These are phyloP conservation scores for Pichia phayaonensis DNA, from an alignment of 805 yeast species.

Conservation along the genomic window DNA sequence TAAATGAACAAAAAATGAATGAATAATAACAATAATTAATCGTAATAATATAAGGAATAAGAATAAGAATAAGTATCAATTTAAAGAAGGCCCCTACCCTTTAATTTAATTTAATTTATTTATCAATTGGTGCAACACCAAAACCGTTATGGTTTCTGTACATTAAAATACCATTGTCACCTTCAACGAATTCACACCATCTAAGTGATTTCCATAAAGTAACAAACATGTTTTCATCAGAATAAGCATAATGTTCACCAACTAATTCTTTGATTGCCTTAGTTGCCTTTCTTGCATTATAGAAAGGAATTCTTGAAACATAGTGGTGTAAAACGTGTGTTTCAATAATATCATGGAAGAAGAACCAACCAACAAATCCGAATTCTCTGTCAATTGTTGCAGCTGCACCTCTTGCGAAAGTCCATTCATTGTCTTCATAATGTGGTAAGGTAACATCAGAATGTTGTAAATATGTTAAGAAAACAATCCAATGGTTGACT, in stretches of 20 bases:
- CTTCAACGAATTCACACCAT: slow-evolving; percentile 66
- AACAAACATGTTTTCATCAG: slow-evolving; percentile 50
- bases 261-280: slow-evolving; percentile 44
- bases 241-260: slow-evolving; percentile 43
- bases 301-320: slow-evolving; percentile 48
- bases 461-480: slow-evolving; percentile 56
- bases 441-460: slow-evolving; percentile 55
- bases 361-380: slow-evolving; percentile 50
- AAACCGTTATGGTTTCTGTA: slow-evolving; percentile 49
- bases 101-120: background rate
- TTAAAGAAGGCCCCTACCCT: background rate
- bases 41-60: no score
- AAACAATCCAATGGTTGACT: slow-evolving; percentile 61
- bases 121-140: slow-evolving; percentile 29
- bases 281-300: slow-evolving; percentile 46
- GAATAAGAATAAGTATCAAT: background rate
- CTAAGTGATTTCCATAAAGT: slow-evolving; percentile 52
- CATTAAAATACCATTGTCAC: slow-evolving; percentile 58
- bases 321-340: slow-evolving; percentile 53
- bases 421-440: slow-evolving; percentile 50
- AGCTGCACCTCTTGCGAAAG: slow-evolving; percentile 60
- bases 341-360: slow-evolving; percentile 52
- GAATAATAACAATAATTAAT: no score
- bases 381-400: slow-evolving; percentile 57
- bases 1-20: background rate